A percentile compares a stretch with the other conserved stretches of the same genome.
Evolutionary conservation across 2,329 filamentous ascomycete species (phyloP).

Genomic region (Diaporthe sp.): DNA sequence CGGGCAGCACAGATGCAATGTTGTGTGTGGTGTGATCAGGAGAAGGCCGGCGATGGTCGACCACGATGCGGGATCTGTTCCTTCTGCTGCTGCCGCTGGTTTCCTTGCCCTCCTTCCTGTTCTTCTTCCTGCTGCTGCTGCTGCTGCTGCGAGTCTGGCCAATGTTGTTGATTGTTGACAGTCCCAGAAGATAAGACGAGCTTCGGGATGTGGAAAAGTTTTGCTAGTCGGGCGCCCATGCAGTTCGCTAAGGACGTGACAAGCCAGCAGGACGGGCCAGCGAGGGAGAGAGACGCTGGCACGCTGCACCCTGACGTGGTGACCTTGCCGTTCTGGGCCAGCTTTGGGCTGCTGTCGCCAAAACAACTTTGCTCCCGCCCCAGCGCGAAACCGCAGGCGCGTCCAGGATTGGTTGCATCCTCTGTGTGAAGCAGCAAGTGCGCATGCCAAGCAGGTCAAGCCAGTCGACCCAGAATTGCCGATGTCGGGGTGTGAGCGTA

Average conservation of each 20-base stretch:
- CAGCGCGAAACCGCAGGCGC: constrained; percentile 37
- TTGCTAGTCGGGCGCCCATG: constrained; percentile 31
- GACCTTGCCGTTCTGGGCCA: constrained; percentile 14
- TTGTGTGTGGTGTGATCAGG: constrained; percentile 7
- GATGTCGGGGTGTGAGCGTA: constrained; percentile 35
- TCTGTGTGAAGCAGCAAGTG: constrained; percentile 34
- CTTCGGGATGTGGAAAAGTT: constrained; percentile 26
- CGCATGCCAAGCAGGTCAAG: constrained; percentile 10
- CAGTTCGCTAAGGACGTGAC: constrained; percentile 29
- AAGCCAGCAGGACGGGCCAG: constrained; percentile 7
- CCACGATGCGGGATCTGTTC: not conserved
- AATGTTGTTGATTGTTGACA: constrained; percentile 33
- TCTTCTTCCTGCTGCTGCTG: not conserved
- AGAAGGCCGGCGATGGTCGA: constrained; percentile 4
- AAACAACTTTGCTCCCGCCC: constrained; percentile 21
- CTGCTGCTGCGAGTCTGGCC: not conserved
- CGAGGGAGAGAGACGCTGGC: constrained; percentile 20
- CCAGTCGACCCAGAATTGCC: constrained; percentile 7
- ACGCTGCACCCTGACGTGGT: constrained; percentile 22
- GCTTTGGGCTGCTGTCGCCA: constrained; percentile 17
- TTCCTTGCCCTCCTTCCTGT: not conserved
- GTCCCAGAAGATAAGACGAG: constrained; percentile 11
- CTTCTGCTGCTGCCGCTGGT: constrained; percentile 1
- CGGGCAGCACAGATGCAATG: constrained; percentile 12
- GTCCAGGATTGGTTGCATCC: constrained; percentile 34